These are phyloP conservation scores for Mytilinidion resinicola DNA, from an alignment of 495 filamentous ascomycete species.

Conservation along the genomic window DNA sequence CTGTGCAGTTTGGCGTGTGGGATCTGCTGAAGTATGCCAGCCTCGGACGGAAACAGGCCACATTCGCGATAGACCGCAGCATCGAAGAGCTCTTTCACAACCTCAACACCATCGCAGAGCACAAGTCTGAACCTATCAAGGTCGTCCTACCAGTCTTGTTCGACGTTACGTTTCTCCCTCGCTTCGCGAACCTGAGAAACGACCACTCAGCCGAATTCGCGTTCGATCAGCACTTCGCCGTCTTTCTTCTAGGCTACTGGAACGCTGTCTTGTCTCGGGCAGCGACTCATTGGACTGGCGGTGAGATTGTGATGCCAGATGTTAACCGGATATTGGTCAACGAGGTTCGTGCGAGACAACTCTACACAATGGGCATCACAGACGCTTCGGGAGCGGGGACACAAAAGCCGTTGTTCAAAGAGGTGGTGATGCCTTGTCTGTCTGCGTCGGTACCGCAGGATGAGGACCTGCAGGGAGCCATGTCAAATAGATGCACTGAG, in stretches of 20 bases:
- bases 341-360: constrained; percentile 19
- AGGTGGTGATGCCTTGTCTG: constrained; percentile 22
- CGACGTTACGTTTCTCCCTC: constrained; percentile 25
- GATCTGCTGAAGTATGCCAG: constrained; percentile 20
- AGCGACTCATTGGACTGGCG: constrained; percentile 11
- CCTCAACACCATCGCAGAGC: constrained; percentile 15
- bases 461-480: constrained; percentile 7
- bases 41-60: constrained; percentile 10
- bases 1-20: constrained; percentile 24
- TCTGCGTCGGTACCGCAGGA: not conserved
- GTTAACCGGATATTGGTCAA: constrained; percentile 16
- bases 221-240: constrained; percentile 18
- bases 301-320: constrained; percentile 22
- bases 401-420: constrained; percentile 23
- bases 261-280: constrained; percentile 17
- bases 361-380: constrained; percentile 17
- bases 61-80: constrained; percentile 21
- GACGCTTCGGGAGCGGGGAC: constrained; percentile 20
- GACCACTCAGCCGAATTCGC: not conserved
- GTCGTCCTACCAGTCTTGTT: constrained; percentile 20
- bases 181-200: constrained; percentile 15
- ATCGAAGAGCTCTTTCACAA: constrained; percentile 21
- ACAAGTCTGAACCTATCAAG: constrained; percentile 11
- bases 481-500: constrained; percentile 12
- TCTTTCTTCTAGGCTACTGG: constrained; percentile 25